phyloP scores from a whole-genome alignment of 2,329 filamentous ascomycete species.

The Dactylellina drechsleri region DNA sequence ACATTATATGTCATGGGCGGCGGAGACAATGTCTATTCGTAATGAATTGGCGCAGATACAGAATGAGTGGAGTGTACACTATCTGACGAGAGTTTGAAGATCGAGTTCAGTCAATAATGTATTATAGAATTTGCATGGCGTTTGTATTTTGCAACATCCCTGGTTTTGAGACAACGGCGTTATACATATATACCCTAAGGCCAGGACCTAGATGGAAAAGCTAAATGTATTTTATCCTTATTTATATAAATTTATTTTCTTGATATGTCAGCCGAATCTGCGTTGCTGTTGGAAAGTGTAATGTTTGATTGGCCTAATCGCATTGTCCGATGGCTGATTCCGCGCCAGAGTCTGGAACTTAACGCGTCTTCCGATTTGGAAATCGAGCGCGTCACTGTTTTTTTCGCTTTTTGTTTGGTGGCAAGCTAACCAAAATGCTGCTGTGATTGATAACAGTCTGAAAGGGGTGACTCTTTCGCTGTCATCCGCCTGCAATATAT shows the following conservation, averaged over 20 bases:
- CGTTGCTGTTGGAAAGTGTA: constrained; percentile 36
- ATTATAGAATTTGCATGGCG: too few species aligned
- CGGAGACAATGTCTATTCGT: not conserved
- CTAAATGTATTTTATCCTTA: too few species aligned
- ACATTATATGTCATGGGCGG: not conserved
- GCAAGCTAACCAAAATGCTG: constrained; percentile 28
- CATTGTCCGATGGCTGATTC: constrained; percentile 33
- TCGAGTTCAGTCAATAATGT: too few species aligned
- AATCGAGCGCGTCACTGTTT: constrained; percentile 43
- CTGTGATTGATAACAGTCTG: constrained; percentile 7
- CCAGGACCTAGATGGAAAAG: too few species aligned
- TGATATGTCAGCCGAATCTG: not conserved
- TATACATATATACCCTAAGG: too few species aligned
- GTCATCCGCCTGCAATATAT: not conserved
- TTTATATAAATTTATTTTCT: too few species aligned
- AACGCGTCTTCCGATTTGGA: constrained; percentile 46
- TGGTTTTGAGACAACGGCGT: too few species aligned
- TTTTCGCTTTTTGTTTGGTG: constrained; percentile 35
- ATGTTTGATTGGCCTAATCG: constrained; percentile 42
- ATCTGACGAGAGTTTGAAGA: too few species aligned
- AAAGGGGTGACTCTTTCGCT: constrained; percentile 21
- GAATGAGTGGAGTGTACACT: too few species aligned
- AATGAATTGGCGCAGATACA: too few species aligned
- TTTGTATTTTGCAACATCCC: too few species aligned
- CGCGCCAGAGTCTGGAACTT: constrained; percentile 35